Percentiles rank a stretch among this genome's conserved stretches.
phyloP scores from a whole-genome alignment of 495 filamentous ascomycete genomes.

The Penicillium samsonianum region DNA sequence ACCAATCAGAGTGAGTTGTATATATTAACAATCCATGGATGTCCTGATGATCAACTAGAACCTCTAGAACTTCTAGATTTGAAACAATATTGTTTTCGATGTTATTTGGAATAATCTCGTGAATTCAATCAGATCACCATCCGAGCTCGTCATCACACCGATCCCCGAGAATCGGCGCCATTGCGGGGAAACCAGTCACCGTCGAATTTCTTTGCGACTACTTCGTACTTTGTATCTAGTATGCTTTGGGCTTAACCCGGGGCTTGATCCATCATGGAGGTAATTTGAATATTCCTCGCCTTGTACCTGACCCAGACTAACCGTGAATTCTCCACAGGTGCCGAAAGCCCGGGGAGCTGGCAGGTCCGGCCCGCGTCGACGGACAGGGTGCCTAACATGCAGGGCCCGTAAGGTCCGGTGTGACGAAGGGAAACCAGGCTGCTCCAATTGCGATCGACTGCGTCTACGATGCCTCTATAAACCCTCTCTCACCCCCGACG shows the following conservation, averaged over 20 bases:
- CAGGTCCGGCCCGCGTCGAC: slow-evolving; percentile 44
- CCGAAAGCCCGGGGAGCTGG: slow-evolving; percentile 42
- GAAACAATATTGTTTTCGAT: no score
- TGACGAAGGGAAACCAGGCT: slow-evolving; percentile 43
- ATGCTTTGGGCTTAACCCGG: neutral
- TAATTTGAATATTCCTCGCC: neutral
- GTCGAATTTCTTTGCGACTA: neutral
- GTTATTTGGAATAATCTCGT: no score
- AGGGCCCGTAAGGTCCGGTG: slow-evolving; percentile 50
- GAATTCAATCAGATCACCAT: no score
- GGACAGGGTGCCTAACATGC: slow-evolving; percentile 49
- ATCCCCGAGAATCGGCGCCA: slow-evolving; percentile 16
- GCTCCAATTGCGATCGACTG: slow-evolving; percentile 42
- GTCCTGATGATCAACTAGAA: no score
- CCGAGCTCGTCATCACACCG: slow-evolving; percentile 25
- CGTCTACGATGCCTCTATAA: slow-evolving; percentile 40
- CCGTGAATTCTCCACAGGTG: slow-evolving; percentile 39
- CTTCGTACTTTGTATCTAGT: neutral
- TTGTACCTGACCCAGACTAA: slow-evolving; percentile 12
- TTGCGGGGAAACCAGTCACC: slow-evolving; percentile 31
- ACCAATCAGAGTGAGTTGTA: neutral
- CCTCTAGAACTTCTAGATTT: no score
- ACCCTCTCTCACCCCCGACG: slow-evolving; percentile 21
- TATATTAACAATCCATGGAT: neutral
- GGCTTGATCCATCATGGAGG: slow-evolving; percentile 28